Percentiles rank a stretch among this genome's conserved stretches.
phyloP scores from a whole-genome alignment of 2,329 filamentous ascomycete genomes.

The Boeremia exigua region DNA sequence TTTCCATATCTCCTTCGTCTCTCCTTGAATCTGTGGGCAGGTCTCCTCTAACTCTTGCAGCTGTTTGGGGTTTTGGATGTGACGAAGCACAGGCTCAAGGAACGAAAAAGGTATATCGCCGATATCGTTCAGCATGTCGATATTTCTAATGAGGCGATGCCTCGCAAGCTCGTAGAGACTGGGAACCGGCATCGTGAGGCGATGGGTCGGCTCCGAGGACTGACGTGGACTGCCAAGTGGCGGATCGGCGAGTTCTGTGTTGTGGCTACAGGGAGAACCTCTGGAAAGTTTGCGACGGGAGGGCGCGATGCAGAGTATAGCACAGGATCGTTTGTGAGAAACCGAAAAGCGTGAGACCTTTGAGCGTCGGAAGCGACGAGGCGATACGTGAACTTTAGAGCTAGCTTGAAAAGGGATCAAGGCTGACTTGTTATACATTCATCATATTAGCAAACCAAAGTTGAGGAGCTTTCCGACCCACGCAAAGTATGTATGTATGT shows the following conservation, averaged over 20 bases:
- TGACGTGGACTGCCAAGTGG: neutral
- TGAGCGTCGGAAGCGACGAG: too few relatives aligned
- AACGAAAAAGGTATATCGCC: constrained; percentile 73
- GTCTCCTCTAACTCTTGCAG: constrained; percentile 73
- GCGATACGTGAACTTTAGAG: too few relatives aligned
- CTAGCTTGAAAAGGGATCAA: too few relatives aligned
- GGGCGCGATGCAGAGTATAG: too few relatives aligned
- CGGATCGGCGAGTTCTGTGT: neutral
- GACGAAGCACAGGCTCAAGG: constrained; percentile 71
- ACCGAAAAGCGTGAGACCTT: too few relatives aligned
- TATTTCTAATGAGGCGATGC: constrained; percentile 50
- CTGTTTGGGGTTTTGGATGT: constrained; percentile 75
- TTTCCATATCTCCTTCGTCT: constrained; percentile 77
- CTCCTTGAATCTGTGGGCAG: constrained; percentile 75
- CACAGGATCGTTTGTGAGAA: too few relatives aligned
- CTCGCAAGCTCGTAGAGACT: constrained; percentile 50
- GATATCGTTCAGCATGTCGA: constrained; percentile 66
- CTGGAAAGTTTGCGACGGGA: neutral
- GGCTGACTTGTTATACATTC: too few relatives aligned
- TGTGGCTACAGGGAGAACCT: neutral
- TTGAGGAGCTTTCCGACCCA: too few relatives aligned
- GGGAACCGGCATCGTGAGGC: constrained; percentile 40
- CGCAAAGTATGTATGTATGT: too few relatives aligned
- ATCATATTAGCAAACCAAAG: too few relatives aligned
- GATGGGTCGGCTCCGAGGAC: neutral